Conservation (phyloP, 345 rosid genomes). For the Euphorbia pulcherrima region DNA sequence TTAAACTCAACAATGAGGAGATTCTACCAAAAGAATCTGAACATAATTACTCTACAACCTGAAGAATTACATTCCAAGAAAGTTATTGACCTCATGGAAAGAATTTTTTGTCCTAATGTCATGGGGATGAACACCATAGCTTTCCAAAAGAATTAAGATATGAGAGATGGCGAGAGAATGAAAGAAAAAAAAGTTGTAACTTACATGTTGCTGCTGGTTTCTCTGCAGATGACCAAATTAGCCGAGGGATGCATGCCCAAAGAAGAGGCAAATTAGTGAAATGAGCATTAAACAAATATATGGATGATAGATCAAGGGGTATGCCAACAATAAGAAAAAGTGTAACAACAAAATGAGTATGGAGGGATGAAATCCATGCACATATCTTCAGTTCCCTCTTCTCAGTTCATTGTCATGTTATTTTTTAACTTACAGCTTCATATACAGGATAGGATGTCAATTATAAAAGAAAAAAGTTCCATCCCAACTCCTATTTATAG, state of each 20-base stretch:
- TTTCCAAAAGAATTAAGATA: background rate
- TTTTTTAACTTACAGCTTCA: background rate
- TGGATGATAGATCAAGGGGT: background rate
- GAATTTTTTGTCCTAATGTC: background rate
- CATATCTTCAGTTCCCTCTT: background rate
- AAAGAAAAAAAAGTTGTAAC: conserved; percentile 25
- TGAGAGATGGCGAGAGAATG: background rate
- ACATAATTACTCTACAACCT: background rate
- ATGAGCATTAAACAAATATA: conserved; percentile 7
- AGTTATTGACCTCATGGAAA: background rate
- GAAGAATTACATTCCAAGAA: background rate
- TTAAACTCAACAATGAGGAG: conserved; percentile 1
- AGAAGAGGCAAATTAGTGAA: conserved; percentile 29
- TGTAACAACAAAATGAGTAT: background rate
- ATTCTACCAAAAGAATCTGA: background rate
- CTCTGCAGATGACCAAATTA: conserved; percentile 55
- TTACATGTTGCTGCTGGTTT: conserved; percentile 96
- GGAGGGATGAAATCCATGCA: background rate
- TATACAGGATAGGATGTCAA: background rate
- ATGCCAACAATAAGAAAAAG: background rate
- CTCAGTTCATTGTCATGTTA: background rate
- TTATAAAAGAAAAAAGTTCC: background rate
- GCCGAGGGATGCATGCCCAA: conserved; percentile 36
- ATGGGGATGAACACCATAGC: background rate
- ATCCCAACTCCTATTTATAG: background rate